A percentile compares a stretch with the other conserved stretches of the same genome.
These are phyloP conservation scores for Leccinum subatratum DNA, from an alignment of 1,284 basidiomycete genomes.

Conservation along the genomic window DNA sequence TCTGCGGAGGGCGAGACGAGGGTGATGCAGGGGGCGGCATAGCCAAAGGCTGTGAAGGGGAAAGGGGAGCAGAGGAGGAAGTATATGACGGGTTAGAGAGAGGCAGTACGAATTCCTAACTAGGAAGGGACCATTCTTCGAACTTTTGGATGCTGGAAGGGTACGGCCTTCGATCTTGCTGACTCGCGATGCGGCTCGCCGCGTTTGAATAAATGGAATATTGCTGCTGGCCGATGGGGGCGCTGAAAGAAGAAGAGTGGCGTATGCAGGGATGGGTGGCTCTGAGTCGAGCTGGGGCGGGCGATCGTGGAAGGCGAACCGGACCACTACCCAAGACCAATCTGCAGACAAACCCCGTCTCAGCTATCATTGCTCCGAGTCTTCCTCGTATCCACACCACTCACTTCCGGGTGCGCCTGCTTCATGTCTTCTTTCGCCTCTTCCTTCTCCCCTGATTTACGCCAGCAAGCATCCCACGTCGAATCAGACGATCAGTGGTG, in stretches of 20 bases:
- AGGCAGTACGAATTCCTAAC: conserved; percentile 33
- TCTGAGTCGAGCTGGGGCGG: conserved; percentile 56
- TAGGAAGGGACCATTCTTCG: conserved; percentile 42
- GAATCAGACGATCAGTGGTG: conserved; percentile 26
- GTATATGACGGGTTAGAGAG: conserved; percentile 15
- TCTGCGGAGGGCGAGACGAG: conserved; percentile 48
- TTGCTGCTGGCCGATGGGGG: conserved; percentile 49
- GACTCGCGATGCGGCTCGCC: conserved; percentile 64
- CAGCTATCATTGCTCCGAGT: conserved; percentile 37
- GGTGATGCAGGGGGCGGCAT: conserved; percentile 41
- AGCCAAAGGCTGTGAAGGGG: conserved; percentile 25
- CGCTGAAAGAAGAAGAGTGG: conserved; percentile 45
- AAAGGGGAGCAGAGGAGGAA: conserved; percentile 23
- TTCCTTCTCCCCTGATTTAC: conserved; percentile 43
- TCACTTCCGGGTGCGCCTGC: conserved; percentile 45
- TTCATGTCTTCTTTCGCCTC: conserved; percentile 51
- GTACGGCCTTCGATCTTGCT: conserved; percentile 51
- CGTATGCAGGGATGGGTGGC: conserved; percentile 41
- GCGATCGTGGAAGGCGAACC: conserved; percentile 41
- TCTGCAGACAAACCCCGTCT: conserved; percentile 39
- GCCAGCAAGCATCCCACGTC: conserved; percentile 26
- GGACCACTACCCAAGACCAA: conserved; percentile 38
- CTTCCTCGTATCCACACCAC: conserved; percentile 42
- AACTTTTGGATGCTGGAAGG: conserved; percentile 26
- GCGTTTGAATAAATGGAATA: conserved; percentile 47